phyloP scores from a whole-genome alignment of 441 rosid species.

The Pelargonium australe region DNA sequence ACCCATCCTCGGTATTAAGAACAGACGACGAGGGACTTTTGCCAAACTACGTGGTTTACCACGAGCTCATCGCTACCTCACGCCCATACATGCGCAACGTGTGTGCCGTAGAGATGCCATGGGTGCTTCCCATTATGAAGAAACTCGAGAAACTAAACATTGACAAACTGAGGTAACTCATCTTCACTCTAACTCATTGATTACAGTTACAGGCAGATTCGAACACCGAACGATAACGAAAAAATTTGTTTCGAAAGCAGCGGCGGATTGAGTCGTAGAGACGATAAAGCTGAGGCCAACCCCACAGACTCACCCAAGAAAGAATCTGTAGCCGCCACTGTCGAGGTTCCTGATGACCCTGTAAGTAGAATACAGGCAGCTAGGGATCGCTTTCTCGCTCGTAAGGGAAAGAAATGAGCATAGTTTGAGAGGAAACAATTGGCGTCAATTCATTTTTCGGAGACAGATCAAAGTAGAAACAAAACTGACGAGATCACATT shows the following conservation, averaged over 20 bases:
- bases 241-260: constrained; percentile 34
- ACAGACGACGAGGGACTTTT: constrained; percentile 67
- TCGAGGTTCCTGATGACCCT: constrained; percentile 28
- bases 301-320: constrained; percentile 24
- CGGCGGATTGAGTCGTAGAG: constrained; percentile 44
- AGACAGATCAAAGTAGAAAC: too few relatives aligned
- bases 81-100: constrained; percentile 80
- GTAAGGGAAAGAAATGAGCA: constrained; percentile 54
- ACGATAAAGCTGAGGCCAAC: constrained; percentile 35
- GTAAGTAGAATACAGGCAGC: constrained; percentile 73
- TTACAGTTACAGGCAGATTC: not conserved
- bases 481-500: too few relatives aligned
- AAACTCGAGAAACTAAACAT: constrained; percentile 61
- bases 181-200: not conserved
- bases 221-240: not conserved
- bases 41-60: constrained; percentile 71
- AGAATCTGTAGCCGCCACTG: constrained; percentile 11
- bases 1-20: constrained; percentile 71
- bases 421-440: not conserved
- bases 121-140: constrained; percentile 62
- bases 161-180: constrained; percentile 60
- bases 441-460: too few relatives aligned
- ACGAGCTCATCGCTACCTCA: constrained; percentile 74
- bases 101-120: constrained; percentile 59
- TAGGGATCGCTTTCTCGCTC: constrained; percentile 81